Base-by-base conservation (phyloP, 768 basidiomycete species). In the Macrolepiota dolichaula region DNA sequence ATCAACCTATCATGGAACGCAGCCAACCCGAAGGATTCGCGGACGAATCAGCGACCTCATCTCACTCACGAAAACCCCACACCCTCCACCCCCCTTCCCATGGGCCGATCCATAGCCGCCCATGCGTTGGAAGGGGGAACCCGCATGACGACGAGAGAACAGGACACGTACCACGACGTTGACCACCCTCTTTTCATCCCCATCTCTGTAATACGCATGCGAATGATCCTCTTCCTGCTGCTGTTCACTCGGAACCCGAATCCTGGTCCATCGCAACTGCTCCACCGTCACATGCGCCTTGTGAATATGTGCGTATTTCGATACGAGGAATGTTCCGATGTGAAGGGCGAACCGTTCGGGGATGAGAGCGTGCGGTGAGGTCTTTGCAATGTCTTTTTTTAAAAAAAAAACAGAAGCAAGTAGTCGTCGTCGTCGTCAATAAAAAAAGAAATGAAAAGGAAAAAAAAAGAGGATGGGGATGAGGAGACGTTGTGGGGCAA, bases 311-410 rank as follows among this genome's bases (percentile, higher is more conserved):
- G 81, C 74, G 67, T 96, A 96, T 62, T 86, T 90, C 19, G 85
- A 85, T 25, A 95, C 86, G 44, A 97, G 78, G 74, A 94, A 89
- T 0, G 88, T 84, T 1, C 84, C 95, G 10, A 98, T 78, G 66
- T 98, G 93, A 9, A 96, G 78, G 0, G 91, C 96, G 68, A 98
- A 98, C 53, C 84, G 81, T 68, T 95, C 92, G 0, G 94, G 88
- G 46, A 81, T 78, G 50, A 97, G 84, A 60, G 97, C 83, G 67
- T 97, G 82, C 3, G 94, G 93, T 0, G 95, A 96, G 12, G 85
- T 82, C 74, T 98, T 98, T 27, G 96, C 93, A 19, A 96, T 75
- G 65, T 90, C 91, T 92, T n/a, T n/a, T n/a, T n/a, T n/a, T n/a
- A 27, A 51, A 27, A 27, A 15, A 17, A 51, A 19, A 4, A 3